Evolutionary conservation across 371 early-diverging fungal species (phyloP).

Genomic region (Lichtheimia corymbifera): DNA sequence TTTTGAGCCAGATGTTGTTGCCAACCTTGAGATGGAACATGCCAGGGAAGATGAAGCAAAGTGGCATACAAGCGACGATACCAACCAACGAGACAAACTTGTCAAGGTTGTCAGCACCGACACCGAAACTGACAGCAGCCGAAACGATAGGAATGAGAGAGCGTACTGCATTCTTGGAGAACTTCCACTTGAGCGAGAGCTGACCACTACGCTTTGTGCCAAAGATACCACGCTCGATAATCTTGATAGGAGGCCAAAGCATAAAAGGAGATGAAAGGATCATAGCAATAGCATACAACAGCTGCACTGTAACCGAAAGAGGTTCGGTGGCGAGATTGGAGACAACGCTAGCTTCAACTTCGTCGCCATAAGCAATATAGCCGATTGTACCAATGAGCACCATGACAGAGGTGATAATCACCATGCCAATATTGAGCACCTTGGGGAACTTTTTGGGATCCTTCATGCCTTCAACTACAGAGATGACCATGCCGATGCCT

Average conservation of each 20-base stretch:
- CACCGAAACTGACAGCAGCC: conserved; percentile 56
- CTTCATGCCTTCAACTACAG: conserved; percentile 60
- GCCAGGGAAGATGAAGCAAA: conserved; percentile 76
- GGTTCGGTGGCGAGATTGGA: conserved; percentile 62
- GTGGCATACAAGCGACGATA: conserved; percentile 51
- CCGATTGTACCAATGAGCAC: conserved; percentile 65
- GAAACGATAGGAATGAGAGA: conserved; percentile 49
- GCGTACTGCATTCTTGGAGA: conserved; percentile 68
- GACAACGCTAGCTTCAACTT: conserved; percentile 67
- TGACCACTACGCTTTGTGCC: conserved; percentile 33
- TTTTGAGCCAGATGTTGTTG: conserved; percentile 21
- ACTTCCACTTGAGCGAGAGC: conserved; percentile 46
- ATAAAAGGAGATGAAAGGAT: conserved; percentile 70
- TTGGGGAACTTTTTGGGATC: conserved; percentile 58
- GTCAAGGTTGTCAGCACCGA: conserved; percentile 67
- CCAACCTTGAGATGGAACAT: conserved; percentile 67
- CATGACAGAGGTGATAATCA: conserved; percentile 60
- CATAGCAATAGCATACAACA: conserved; percentile 75
- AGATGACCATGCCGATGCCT: conserved; percentile 70
- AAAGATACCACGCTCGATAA: conserved; percentile 64
- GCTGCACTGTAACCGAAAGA: conserved; percentile 56
- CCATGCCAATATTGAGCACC: conserved; percentile 60
- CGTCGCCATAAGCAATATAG: conserved; percentile 70
- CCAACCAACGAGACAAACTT: conserved; percentile 71
- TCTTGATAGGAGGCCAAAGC: conserved; percentile 74